These are phyloP conservation scores for Salvia splendens DNA, from an alignment of 257 asterid species.

Conservation along the genomic window DNA sequence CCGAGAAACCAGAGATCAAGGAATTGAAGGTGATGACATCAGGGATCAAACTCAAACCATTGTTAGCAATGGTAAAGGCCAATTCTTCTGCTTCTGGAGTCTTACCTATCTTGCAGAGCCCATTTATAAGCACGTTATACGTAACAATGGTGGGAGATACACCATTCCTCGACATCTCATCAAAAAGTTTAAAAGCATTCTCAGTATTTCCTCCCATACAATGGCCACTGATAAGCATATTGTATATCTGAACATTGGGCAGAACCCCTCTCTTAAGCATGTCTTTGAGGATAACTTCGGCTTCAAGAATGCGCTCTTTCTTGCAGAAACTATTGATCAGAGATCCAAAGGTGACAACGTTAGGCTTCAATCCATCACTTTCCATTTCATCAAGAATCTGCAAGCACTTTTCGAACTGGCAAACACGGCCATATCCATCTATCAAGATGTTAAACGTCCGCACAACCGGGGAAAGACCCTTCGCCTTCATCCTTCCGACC, in stretches of 20 bases:
- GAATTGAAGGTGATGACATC: conserved; percentile 77
- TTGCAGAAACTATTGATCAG: conserved; percentile 70
- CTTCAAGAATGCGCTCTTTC: conserved; percentile 65
- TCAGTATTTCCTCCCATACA: conserved; percentile 50
- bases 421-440: conserved; percentile 54
- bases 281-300: conserved; percentile 54
- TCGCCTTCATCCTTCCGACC: conserved; percentile 55
- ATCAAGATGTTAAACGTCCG: conserved; percentile 76
- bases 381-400: conserved; percentile 79
- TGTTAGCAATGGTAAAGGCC: conserved; percentile 41
- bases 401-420: conserved; percentile 61
- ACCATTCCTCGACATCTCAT: conserved; percentile 51
- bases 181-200: conserved; percentile 48
- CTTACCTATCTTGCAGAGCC: conserved; percentile 61
- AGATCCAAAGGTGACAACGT: conserved; percentile 64
- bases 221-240: conserved; percentile 63
- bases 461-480: conserved; percentile 53
- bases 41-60: conserved; percentile 55
- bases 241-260: conserved; percentile 71
- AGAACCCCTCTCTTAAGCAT: conserved; percentile 58
- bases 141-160: conserved; percentile 63
- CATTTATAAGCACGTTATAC: conserved; percentile 64
- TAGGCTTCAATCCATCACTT: conserved; percentile 51
- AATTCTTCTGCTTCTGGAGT: conserved; percentile 66
- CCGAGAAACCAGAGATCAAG: conserved; percentile 60